These are phyloP conservation scores for Saturnispora dispora DNA, from an alignment of 805 yeast genomes.

Conservation along the genomic window DNA sequence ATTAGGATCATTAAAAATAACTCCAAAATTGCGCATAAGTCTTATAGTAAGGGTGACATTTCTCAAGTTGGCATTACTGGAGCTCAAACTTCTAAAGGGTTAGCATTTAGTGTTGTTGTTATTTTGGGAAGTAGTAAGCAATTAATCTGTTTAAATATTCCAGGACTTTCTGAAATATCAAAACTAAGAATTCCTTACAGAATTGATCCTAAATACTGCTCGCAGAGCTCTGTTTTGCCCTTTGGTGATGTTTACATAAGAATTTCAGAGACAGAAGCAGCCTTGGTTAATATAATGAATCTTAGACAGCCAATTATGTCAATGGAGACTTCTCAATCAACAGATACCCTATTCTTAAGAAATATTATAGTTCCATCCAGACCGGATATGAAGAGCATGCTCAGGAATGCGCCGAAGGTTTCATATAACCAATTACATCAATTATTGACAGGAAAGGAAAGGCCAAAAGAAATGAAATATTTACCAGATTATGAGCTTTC, in stretches of 20 bases:
- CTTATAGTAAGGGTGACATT: conserved; percentile 42
- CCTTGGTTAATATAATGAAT: conserved; percentile 42
- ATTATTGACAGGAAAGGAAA: conserved; percentile 65
- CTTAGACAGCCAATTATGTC: conserved; percentile 27
- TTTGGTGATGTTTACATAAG: conserved; percentile 49
- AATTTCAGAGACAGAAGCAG: conserved; percentile 45
- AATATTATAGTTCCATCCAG: conserved; percentile 62
- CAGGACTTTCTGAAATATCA: conserved; percentile 53
- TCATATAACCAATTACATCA: conserved; percentile 52
- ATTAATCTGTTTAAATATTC: conserved; percentile 37
- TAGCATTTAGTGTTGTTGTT: conserved; percentile 24
- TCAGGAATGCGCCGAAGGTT: conserved; percentile 63
- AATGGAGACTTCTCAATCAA: conserved; percentile 19
- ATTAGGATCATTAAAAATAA: conserved; percentile 55
- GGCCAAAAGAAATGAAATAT: conserved; percentile 38
- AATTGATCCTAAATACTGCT: conserved; percentile 32
- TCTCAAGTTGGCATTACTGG: conserved; percentile 46
- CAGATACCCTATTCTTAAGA: conserved; percentile 62
- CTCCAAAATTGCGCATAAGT: conserved; percentile 54
- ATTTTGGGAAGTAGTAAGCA: conserved; percentile 23
- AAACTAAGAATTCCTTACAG: conserved; percentile 37
- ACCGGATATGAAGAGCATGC: conserved; percentile 80
- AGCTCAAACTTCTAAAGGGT: conserved; percentile 15
- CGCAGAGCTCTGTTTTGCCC: conserved; percentile 35
- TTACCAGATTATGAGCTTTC: conserved; percentile 48